A percentile compares a stretch with the other conserved stretches of the same genome.
Conservation (phyloP, 306 rosid species). For the Trifolium subterraneum region DNA sequence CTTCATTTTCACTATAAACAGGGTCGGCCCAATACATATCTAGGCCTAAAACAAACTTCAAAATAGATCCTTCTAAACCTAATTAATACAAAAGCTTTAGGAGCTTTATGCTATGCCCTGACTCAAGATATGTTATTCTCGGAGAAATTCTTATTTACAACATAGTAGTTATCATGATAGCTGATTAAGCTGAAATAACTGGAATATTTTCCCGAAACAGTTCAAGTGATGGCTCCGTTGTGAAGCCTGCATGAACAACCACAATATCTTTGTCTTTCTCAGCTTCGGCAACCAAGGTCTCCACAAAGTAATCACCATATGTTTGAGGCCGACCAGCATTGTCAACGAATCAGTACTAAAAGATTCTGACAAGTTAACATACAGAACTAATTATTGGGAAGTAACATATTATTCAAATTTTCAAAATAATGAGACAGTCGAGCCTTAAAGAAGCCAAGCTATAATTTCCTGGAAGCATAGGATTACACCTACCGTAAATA, state of each 20-base stretch:
- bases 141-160: slow-evolving; percentile 20
- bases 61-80: not conserved
- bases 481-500: slow-evolving; percentile 1
- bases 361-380: slow-evolving; percentile 57
- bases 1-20: not conserved
- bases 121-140: slow-evolving; percentile 11
- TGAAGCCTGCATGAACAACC: slow-evolving; percentile 82
- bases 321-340: slow-evolving; percentile 52
- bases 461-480: too few relatives aligned
- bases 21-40: not conserved
- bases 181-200: slow-evolving; percentile 34
- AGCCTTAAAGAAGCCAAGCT: not conserved
- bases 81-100: not conserved
- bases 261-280: slow-evolving; percentile 85
- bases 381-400: slow-evolving; percentile 23
- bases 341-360: slow-evolving; percentile 40
- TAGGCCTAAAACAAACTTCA: not conserved
- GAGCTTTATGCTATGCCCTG: not conserved
- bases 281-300: slow-evolving; percentile 76
- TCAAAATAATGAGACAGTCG: slow-evolving; percentile 26
- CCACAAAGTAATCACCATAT: slow-evolving; percentile 81
- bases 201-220: slow-evolving; percentile 74
- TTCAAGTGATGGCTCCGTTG: slow-evolving; percentile 72
- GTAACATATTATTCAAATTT: slow-evolving; percentile 18
- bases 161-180: slow-evolving; percentile 1